Conservation (phyloP, 257 asterid species). For the Solanum ossicruentum region DNA sequence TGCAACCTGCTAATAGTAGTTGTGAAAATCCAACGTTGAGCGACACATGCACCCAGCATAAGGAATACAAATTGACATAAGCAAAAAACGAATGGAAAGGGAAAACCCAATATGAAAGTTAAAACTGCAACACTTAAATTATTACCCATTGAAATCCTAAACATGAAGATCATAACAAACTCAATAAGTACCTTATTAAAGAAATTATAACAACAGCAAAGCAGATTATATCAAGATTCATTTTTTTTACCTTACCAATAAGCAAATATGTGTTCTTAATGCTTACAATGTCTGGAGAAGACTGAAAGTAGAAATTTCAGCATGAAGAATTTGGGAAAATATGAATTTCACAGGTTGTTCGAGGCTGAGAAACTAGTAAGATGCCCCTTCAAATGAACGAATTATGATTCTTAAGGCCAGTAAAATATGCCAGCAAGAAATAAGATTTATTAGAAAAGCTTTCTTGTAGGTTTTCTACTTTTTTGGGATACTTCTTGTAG, state of each 20-base stretch:
- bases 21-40: slow-evolving; percentile 3
- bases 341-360: neutral
- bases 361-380: neutral
- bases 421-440: neutral
- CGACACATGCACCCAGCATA: neutral
- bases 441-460: neutral
- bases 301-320: neutral
- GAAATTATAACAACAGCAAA: neutral
- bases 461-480: neutral
- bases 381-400: neutral
- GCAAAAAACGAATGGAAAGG: neutral
- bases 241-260: neutral
- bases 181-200: neutral
- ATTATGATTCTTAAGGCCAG: neutral
- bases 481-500: neutral
- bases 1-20: slow-evolving; percentile 47
- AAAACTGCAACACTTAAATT: neutral
- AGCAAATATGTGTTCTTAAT: neutral
- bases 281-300: neutral
- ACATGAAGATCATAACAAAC: neutral
- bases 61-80: neutral
- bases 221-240: neutral
- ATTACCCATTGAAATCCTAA: neutral
- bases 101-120: neutral
- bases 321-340: neutral